These are phyloP conservation scores for Nannochloropsis oceanica DNA, from an alignment of 108 stramenopile genomes.

Conservation along the genomic window DNA sequence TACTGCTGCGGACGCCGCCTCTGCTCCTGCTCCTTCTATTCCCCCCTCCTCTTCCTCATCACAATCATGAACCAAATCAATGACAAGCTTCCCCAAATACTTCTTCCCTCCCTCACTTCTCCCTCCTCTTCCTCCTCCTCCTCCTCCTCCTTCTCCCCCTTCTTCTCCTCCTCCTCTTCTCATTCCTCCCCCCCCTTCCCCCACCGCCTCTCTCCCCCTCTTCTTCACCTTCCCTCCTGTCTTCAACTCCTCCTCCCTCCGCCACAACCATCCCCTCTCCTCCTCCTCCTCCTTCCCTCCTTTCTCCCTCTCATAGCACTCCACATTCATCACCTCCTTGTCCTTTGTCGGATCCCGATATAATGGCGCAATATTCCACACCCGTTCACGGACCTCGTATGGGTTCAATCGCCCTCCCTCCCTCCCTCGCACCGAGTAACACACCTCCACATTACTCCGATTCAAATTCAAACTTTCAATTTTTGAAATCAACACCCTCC, in stretches of 20 bases:
- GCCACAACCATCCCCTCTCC: not conserved
- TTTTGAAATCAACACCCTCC: not conserved
- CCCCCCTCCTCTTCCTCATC: too few relatives aligned
- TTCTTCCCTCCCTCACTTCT: not conserved
- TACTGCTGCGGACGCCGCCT: too few relatives aligned
- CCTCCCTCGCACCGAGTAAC: not conserved
- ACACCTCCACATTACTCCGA: not conserved
- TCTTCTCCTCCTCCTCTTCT: not conserved
- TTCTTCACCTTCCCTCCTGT: not conserved
- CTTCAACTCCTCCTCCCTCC: not conserved
- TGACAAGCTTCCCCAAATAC: not conserved
- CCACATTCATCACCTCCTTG: not conserved
- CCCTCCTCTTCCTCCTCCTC: not conserved
- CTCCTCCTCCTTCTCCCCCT: not conserved
- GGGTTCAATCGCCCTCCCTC: not conserved
- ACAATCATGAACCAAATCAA: too few relatives aligned
- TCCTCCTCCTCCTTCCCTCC: not conserved
- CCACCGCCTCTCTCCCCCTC: not conserved
- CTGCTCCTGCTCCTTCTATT: too few relatives aligned
- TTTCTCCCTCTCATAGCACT: not conserved
- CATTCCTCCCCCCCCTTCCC: not conserved
- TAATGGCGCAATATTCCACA: not conserved
- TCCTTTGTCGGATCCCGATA: not conserved
- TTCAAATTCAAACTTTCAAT: not conserved
- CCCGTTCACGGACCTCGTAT: not conserved